Evolutionary conservation across 192 early-diverging fungal genomes (phyloP).

Genomic region (Rhizophagus sp.): DNA sequence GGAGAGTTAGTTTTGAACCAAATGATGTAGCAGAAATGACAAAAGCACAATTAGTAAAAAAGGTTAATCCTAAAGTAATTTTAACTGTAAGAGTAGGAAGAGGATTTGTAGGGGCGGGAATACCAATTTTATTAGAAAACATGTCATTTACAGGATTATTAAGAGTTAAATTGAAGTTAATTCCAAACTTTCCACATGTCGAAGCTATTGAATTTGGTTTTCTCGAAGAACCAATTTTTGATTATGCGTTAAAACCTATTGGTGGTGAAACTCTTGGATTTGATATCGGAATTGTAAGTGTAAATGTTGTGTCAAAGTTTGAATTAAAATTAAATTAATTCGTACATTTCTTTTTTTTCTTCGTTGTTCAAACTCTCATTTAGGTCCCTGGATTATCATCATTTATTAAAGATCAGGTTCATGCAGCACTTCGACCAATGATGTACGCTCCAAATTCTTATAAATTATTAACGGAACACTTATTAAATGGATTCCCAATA

Average conservation of each 20-base stretch:
- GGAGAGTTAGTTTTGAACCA: conserved; percentile 82
- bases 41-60: conserved; percentile 61
- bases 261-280: conserved; percentile 81
- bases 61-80: conserved; percentile 88
- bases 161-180: conserved; percentile 81
- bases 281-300: conserved; percentile 79
- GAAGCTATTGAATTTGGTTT: conserved; percentile 82
- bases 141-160: conserved; percentile 80
- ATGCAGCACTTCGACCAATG: conserved; percentile 78
- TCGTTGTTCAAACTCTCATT: not conserved
- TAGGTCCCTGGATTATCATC: conserved; percentile 80
- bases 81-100: conserved; percentile 84
- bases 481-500: conserved; percentile 67
- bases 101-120: conserved; percentile 79
- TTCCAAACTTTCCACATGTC: conserved; percentile 85
- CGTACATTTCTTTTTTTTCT: not conserved
- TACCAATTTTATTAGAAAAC: conserved; percentile 85
- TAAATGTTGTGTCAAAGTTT: not conserved
- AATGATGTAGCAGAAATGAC: conserved; percentile 78
- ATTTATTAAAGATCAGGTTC: conserved; percentile 73
- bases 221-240: conserved; percentile 79
- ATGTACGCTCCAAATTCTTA: conserved; percentile 83
- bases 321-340: not conserved
- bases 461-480: conserved; percentile 72
- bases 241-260: conserved; percentile 89